These are phyloP conservation scores for Trichoderma sp. DNA, from an alignment of 2,329 filamentous ascomycete genomes.

Conservation along the genomic window DNA sequence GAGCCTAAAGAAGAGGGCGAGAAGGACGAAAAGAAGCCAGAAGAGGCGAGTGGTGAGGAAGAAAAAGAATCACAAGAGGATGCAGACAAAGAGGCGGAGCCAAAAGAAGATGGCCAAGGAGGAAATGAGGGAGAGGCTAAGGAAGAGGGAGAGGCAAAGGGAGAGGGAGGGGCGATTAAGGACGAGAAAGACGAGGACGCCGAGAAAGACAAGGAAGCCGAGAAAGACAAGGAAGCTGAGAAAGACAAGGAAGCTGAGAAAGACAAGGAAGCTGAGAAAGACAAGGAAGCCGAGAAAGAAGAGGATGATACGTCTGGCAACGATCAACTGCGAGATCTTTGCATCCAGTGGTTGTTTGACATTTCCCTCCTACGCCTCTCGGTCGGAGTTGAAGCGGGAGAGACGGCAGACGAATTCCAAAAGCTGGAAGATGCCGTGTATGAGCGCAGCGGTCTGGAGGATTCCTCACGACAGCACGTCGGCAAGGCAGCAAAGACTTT, in stretches of 20 bases:
- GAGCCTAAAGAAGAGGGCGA: constrained; percentile 16
- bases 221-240: not conserved
- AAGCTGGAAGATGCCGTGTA: constrained; percentile 46
- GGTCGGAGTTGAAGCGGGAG: constrained; percentile 34
- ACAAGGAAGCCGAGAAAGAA: constrained; percentile 1
- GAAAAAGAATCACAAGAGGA: constrained; percentile 20
- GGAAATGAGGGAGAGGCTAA: constrained; percentile 15
- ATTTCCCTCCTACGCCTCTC: constrained; percentile 48
- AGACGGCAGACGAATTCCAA: constrained; percentile 35
- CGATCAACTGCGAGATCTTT: constrained; percentile 44
- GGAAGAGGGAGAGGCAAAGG: constrained; percentile 17
- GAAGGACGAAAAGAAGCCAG: not conserved
- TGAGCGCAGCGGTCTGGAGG: constrained; percentile 46
- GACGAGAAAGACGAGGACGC: constrained; percentile 14
- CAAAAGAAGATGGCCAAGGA: constrained; percentile 18
- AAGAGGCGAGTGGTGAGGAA: constrained; percentile 9
- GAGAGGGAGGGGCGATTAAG: constrained; percentile 19
- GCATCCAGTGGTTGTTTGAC: constrained; percentile 62
- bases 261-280: not conserved
- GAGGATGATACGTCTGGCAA: not conserved
- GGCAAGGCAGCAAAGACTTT: constrained; percentile 67
- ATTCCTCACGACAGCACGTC: constrained; percentile 51
- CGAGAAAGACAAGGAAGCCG: too few species aligned
- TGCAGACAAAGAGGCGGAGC: constrained; percentile 11
- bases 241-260: not conserved